phyloP scores from a whole-genome alignment of 1,139 yeast genomes.

The Taphrina communis region DNA sequence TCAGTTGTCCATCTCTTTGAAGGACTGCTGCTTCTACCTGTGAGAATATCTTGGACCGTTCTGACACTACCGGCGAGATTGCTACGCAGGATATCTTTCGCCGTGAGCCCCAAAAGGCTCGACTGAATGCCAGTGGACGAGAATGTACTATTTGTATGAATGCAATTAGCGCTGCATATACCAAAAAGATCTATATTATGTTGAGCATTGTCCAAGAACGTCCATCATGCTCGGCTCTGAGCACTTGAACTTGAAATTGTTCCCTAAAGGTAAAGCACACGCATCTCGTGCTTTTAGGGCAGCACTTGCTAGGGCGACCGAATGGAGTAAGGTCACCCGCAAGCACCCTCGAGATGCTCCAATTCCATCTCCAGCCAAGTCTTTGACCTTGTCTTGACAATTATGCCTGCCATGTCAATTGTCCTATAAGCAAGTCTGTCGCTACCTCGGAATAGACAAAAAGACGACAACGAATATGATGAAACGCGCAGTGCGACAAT shows the following conservation, averaged over 20 bases:
- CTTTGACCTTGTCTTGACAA: too few species aligned
- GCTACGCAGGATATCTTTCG: neutral
- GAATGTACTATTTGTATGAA: neutral
- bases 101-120: neutral
- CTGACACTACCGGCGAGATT: slow-evolving; percentile 20
- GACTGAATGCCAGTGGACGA: too few species aligned
- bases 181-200: too few species aligned
- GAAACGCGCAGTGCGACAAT: slow-evolving; percentile 17
- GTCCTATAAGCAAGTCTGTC: too few species aligned
- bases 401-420: too few species aligned
- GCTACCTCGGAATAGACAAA: too few species aligned
- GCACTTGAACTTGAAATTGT: too few species aligned
- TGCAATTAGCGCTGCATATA: too few species aligned
- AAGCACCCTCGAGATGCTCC: neutral
- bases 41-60: neutral
- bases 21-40: slow-evolving; percentile 11
- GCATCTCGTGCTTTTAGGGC: too few species aligned
- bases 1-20: neutral
- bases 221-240: too few species aligned
- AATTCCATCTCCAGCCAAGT: neutral
- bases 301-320: neutral
- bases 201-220: too few species aligned
- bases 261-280: too few species aligned
- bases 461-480: neutral
- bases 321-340: neutral